phyloP scores from a whole-genome alignment of 2,329 filamentous ascomycete species.

The Aureobasidium mangrovei region DNA sequence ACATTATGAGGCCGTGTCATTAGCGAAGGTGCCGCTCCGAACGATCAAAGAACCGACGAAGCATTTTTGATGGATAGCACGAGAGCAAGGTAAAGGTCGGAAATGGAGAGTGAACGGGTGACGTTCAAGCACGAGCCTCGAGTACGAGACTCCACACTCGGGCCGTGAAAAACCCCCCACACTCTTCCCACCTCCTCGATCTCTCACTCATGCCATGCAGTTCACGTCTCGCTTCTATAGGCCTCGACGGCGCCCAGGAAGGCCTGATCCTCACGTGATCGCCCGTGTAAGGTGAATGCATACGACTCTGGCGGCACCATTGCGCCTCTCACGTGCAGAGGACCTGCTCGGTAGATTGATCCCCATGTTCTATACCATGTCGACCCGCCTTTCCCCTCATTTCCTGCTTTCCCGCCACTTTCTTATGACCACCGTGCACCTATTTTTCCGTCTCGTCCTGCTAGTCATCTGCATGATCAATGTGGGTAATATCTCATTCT shows the following conservation, averaged over 20 bases:
- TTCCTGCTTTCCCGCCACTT: conserved; percentile 4
- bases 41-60: too few species aligned
- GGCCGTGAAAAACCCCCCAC: neutral
- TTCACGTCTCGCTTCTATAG: neutral
- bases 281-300: too few species aligned
- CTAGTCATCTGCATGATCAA: neutral
- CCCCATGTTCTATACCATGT: neutral
- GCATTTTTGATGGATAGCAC: too few species aligned
- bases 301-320: neutral
- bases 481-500: conserved; percentile 8
- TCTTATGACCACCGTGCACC: conserved; percentile 2
- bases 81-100: too few species aligned
- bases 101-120: neutral
- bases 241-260: too few species aligned
- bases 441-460: conserved; percentile 8
- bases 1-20: too few species aligned
- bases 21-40: too few species aligned
- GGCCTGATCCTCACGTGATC: too few species aligned
- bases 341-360: neutral
- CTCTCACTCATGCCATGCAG: neutral
- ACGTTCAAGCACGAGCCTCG: conserved; percentile 4
- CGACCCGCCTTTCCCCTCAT: conserved; percentile 9
- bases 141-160: conserved; percentile 4
- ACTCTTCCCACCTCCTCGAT: neutral
- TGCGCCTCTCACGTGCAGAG: neutral